phyloP scores from a whole-genome alignment of 768 basidiomycete species.

The Xerocomellus dryophilus region DNA sequence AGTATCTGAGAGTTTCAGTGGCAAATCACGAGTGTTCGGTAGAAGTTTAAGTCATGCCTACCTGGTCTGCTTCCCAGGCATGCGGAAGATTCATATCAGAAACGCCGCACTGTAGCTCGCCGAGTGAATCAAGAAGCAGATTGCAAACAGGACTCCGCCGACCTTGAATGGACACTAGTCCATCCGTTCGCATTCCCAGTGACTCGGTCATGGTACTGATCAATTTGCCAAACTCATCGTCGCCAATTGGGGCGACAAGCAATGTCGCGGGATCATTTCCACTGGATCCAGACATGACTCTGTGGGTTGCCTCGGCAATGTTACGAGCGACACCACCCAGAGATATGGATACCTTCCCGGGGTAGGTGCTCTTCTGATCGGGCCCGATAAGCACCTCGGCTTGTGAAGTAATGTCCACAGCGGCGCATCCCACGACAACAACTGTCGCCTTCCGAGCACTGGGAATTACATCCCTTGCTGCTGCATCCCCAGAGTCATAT shows the following conservation, averaged over 20 bases:
- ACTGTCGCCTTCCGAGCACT: slow-evolving; percentile 42
- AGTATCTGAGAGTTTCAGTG: slow-evolving; percentile 43
- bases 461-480: background rate
- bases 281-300: slow-evolving; percentile 43
- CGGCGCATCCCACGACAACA: slow-evolving; percentile 80
- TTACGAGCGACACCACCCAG: slow-evolving; percentile 95
- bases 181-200: slow-evolving; percentile 81
- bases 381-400: slow-evolving; percentile 34
- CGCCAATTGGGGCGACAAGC: slow-evolving; percentile 73
- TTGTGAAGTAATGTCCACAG: slow-evolving; percentile 80
- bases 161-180: slow-evolving; percentile 46
- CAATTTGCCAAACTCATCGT: slow-evolving; percentile 73
- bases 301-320: slow-evolving; percentile 85
- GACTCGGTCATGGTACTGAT: slow-evolving; percentile 53
- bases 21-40: background rate
- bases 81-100: slow-evolving; percentile 85
- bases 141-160: slow-evolving; percentile 79
- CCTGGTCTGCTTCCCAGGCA: slow-evolving; percentile 43
- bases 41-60: slow-evolving; percentile 21
- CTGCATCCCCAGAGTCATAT: background rate
- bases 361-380: slow-evolving; percentile 68
- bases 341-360: slow-evolving; percentile 69
- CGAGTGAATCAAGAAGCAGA: slow-evolving; percentile 70
- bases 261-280: slow-evolving; percentile 38
- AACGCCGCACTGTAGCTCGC: slow-evolving; percentile 77